Conservation (phyloP, 495 filamentous ascomycete species). For the Cenococcum geophilum region DNA sequence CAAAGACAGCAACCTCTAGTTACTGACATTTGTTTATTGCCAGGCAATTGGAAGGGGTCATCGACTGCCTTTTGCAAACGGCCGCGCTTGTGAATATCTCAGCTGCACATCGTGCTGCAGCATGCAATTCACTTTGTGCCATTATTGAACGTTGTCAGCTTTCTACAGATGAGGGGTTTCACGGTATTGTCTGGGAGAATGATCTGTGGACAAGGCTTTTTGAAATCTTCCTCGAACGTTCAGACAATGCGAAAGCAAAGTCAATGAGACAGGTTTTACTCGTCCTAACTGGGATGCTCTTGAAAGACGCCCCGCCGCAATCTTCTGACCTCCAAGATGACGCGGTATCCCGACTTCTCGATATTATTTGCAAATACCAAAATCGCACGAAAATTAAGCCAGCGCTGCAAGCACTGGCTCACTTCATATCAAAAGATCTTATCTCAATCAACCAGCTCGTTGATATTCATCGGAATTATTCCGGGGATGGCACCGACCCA, state of each 20-base stretch:
- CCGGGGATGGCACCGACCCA: slow-evolving; percentile 29
- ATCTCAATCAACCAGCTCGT: slow-evolving; percentile 31
- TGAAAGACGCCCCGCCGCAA: neutral
- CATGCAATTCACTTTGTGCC: slow-evolving; percentile 36
- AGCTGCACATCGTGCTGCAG: slow-evolving; percentile 35
- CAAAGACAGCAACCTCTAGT: neutral
- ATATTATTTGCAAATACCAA: slow-evolving; percentile 48
- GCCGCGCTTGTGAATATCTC: slow-evolving; percentile 16
- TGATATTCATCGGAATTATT: slow-evolving; percentile 33
- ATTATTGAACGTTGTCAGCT: slow-evolving; percentile 33
- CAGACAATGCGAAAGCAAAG: slow-evolving; percentile 65
- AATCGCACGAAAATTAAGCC: slow-evolving; percentile 54
- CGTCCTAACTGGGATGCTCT: slow-evolving; percentile 35
- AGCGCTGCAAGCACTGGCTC: slow-evolving; percentile 53
- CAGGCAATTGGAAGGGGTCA: neutral
- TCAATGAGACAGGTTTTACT: slow-evolving; percentile 65
- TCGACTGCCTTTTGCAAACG: slow-evolving; percentile 13
- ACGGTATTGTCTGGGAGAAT: slow-evolving; percentile 35
- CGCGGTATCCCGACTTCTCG: slow-evolving; percentile 41
- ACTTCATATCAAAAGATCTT: slow-evolving; percentile 51
- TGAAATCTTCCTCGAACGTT: slow-evolving; percentile 64
- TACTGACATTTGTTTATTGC: neutral
- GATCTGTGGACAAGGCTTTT: slow-evolving; percentile 55
- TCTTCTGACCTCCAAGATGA: slow-evolving; percentile 4
- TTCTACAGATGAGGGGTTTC: slow-evolving; percentile 38